phyloP scores from a whole-genome alignment of 305 asterid species.

The Euphrasia arctica region DNA sequence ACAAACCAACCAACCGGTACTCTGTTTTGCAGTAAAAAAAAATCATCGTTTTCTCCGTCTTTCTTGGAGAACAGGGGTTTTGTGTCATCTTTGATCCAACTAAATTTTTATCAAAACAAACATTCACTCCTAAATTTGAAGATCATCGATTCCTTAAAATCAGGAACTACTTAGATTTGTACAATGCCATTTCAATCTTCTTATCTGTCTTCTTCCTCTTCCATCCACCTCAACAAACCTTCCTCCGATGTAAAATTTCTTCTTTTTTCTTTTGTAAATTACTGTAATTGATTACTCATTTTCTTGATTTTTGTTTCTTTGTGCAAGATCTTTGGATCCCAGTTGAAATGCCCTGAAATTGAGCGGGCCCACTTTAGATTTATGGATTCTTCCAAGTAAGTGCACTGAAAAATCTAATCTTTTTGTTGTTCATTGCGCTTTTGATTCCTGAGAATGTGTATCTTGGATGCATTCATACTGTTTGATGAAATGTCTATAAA shows the following conservation, averaged over 20 bases:
- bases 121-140: too few relatives aligned
- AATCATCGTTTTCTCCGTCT: constrained; percentile 69
- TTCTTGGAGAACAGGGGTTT: constrained; percentile 61
- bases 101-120: background rate
- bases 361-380: constrained; percentile 49
- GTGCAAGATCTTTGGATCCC: constrained; percentile 65
- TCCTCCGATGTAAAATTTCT: constrained; percentile 33
- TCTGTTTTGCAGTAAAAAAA: too few relatives aligned
- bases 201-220: constrained; percentile 19
- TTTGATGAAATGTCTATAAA: constrained; percentile 23
- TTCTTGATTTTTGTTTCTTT: constrained; percentile 18
- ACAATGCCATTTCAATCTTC: too few relatives aligned
- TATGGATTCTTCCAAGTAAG: constrained; percentile 49
- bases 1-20: too few relatives aligned
- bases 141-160: constrained; percentile 1
- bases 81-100: constrained; percentile 36
- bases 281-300: constrained; percentile 9
- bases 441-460: too few relatives aligned
- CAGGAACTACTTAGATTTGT: background rate
- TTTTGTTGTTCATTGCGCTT: background rate
- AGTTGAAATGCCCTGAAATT: constrained; percentile 48
- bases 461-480: constrained; percentile 6
- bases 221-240: constrained; percentile 26
- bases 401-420: constrained; percentile 21
- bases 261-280: background rate